Conservation (phyloP, 768 basidiomycete genomes). For the Coprinopsis strossmayeri region DNA sequence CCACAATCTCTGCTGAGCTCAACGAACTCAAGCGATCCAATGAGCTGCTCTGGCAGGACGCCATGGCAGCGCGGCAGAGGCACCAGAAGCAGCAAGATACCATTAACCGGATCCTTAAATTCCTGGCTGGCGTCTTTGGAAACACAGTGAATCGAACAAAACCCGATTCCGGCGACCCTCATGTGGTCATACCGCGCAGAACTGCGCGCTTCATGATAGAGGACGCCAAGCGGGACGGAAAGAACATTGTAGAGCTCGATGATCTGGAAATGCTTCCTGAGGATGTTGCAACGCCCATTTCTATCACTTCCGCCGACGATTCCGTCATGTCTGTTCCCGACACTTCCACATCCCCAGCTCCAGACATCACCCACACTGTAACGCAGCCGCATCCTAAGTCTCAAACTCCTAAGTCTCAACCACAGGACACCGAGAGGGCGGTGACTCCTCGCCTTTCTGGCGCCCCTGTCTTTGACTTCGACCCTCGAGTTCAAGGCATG, state of each 20-base stretch:
- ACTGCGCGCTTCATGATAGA: constrained; percentile 65
- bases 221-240: constrained; percentile 34
- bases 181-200: constrained; percentile 43
- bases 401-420: constrained; percentile 15
- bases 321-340: not conserved
- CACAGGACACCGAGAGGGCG: constrained; percentile 14
- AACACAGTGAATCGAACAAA: constrained; percentile 24
- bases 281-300: constrained; percentile 38
- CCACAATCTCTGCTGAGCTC: constrained; percentile 83
- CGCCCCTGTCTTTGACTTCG: constrained; percentile 25
- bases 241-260: constrained; percentile 24
- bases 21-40: constrained; percentile 86
- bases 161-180: constrained; percentile 22
- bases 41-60: constrained; percentile 90
- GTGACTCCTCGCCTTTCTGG: constrained; percentile 16
- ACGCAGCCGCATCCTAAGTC: no score
- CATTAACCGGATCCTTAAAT: constrained; percentile 91
- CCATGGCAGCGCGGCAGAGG: constrained; percentile 65
- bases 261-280: constrained; percentile 14
- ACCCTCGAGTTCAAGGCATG: constrained; percentile 39
- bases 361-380: no score
- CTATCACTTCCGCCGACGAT: constrained; percentile 18
- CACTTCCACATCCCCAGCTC: no score
- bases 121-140: constrained; percentile 90
- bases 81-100: constrained; percentile 95